These are phyloP conservation scores for Globisporangium sylvaticum DNA, from an alignment of 352 stramenopile species.

Conservation along the genomic window DNA sequence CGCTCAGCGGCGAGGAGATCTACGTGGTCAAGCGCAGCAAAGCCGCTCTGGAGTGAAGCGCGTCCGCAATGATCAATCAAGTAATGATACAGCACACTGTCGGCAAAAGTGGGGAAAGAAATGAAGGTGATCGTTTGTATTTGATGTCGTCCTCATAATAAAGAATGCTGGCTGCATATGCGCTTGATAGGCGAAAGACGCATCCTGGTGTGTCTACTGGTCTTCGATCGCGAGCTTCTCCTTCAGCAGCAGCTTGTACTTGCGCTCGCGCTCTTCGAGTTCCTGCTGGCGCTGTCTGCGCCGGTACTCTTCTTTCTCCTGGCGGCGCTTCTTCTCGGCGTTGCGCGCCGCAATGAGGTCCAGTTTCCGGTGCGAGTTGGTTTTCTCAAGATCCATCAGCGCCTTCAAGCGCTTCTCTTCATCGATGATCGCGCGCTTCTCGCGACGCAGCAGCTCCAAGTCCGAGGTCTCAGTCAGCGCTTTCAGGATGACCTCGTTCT, in stretches of 20 bases:
- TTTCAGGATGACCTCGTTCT: constrained; percentile 93
- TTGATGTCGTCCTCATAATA: constrained; percentile 10
- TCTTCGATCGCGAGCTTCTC: constrained; percentile 77
- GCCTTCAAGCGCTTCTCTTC: constrained; percentile 93
- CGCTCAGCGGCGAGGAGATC: constrained; percentile 53
- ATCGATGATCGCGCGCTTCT: constrained; percentile 94
- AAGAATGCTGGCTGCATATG: background rate
- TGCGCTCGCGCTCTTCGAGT: constrained; percentile 53
- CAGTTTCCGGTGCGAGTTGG: constrained; percentile 89
- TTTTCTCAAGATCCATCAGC: constrained; percentile 92
- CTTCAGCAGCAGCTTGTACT: constrained; percentile 73
- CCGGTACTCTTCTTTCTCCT: constrained; percentile 87
- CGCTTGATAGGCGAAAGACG: background rate
- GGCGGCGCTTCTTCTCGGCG: constrained; percentile 88
- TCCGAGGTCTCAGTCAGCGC: constrained; percentile 88
- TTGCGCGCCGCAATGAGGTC: constrained; percentile 88
- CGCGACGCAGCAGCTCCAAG: constrained; percentile 86
- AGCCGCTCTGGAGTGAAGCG: constrained; percentile 13
- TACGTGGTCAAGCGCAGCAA: constrained; percentile 69
- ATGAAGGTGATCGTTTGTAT: constrained; percentile 7
- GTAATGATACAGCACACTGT: background rate
- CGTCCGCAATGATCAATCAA: background rate
- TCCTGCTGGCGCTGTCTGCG: constrained; percentile 60
- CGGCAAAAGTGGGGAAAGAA: background rate
- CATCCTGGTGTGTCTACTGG: constrained; percentile 5